phyloP scores from a whole-genome alignment of 179 eudicot genomes.

The Silene noctiflora region DNA sequence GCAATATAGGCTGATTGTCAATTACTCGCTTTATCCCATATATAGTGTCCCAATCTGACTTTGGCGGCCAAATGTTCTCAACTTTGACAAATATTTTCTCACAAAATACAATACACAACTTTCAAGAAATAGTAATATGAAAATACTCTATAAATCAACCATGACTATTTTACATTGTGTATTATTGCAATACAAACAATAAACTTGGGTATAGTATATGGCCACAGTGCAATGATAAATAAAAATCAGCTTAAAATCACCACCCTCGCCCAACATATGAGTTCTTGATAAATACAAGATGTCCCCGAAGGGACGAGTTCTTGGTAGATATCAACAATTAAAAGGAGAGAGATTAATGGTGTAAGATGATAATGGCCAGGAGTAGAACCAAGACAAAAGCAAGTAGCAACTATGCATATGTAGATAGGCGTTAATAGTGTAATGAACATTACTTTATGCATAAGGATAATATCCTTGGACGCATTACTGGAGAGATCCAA shows the following conservation, averaged over 20 bases:
- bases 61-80: no score
- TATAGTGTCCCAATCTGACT: no score
- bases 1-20: not conserved
- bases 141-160: no score
- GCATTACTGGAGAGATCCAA: conserved; percentile 92
- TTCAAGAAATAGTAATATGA: no score
- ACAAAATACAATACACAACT: no score
- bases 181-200: no score
- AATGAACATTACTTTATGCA: conserved; percentile 69
- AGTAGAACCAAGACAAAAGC: conserved; percentile 4
- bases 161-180: no score
- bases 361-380: not conserved
- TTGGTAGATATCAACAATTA: not conserved
- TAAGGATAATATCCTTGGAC: conserved; percentile 80
- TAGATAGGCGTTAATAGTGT: not conserved
- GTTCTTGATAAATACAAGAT: not conserved
- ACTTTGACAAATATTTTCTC: no score
- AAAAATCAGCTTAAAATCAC: not conserved
- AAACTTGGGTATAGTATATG: no score
- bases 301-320: no score
- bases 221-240: no score
- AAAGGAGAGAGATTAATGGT: not conserved
- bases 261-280: not conserved
- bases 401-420: not conserved
- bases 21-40: no score